Evolutionary conservation across 2,329 filamentous ascomycete genomes (phyloP), one percentile per base, ranked within the genome.

Genomic region (Alternaria consortialis): DNA sequence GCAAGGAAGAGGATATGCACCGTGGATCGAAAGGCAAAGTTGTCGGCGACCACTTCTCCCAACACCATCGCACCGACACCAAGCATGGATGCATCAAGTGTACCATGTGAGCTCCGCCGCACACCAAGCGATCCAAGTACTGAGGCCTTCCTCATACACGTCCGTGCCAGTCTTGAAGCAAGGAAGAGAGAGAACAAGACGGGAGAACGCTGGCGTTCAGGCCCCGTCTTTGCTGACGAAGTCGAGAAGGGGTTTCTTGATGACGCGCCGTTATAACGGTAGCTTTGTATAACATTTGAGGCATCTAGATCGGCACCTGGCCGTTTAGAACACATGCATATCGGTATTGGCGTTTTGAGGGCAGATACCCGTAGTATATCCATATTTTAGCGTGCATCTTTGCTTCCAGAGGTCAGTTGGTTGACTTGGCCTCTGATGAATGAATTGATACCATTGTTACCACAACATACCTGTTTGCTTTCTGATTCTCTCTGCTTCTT

Each of bases 161-260:
- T 68, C 2, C 52, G 66, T 3, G 64, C 64, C 11, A 68, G 66
- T 48, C 53, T 65, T 15, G 64, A 68, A 12, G 53, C 58, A 2
- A 44, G 58, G 31, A 62, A 56, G 56, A 58, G 47, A 40, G 47
- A 37, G n/a, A 34, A 11, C 29, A 55, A 51, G 39, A 56, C 44
- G 23, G 55, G 37, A 27, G 40, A 20, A 13, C 48, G 27, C 13
- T 52, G 60, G 60, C 48, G 43, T 36, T 37, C 34, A 0, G 61
- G 64, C 13, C 43, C 61, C 5, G 58, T 66, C 20, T 66, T 66
- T 55, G 48, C 55, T 4, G 63, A 66, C 36, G 63, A 66, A 27
- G 43, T 31, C 15, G 60, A 66, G 39, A 63, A 58, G 39, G 63
- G 63, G 1, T 66, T 66, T 17, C 54, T 60, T 15, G 55, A 56